Base-by-base conservation (phyloP, 1,139 yeast species). In the Yamadazyma sp. region DNA sequence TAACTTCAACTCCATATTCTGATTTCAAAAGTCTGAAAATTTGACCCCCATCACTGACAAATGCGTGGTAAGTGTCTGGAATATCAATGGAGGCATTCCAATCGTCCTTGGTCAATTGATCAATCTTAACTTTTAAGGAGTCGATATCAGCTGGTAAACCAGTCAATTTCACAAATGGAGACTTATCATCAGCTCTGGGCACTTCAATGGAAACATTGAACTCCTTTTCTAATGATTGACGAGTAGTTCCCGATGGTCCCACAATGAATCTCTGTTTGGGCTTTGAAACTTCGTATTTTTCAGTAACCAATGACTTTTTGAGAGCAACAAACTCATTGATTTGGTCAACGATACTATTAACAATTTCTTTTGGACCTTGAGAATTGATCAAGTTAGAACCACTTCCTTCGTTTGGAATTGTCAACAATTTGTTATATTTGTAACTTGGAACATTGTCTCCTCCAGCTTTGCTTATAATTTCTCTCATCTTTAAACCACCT, bases 181-280 rank as follows among this genome's bases (percentile, higher is more conserved):
- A 68, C 35, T 70, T 62, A 45, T 66, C 72, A 45, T 68, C 68
- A 50, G 77, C 72, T 56, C 79, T 76, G 47, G 97, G 97, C 54
- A 92, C 78, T 36, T 69, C 73, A 42, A 92, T 64, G 21, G 62
- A 57, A 34, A 87, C 92, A 12, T 71, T 68, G 60, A 73, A 86
- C 50, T 84, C 87, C 18, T 74, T 70, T 67, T 89, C 95, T 46
- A 89, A 64, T 9, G 78, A 72, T 50, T 84, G 83, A 64, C 92
- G 87, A 42, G 78, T 75, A 11, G 80, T 57, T 30, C 97, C 97
- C 43, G 82, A 82, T 31, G 90, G 80, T 28, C 97, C 97, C 60
- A 92, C 80, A 43, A 92, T 59, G 16, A 80, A 71, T 52, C 89
- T 78, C 53, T 87, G 94, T 57, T 83, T 84, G 42, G 82, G 86